Evolutionary conservation across 179 eudicot genomes (phyloP).

Genomic region (Nepenthes alata): DNA sequence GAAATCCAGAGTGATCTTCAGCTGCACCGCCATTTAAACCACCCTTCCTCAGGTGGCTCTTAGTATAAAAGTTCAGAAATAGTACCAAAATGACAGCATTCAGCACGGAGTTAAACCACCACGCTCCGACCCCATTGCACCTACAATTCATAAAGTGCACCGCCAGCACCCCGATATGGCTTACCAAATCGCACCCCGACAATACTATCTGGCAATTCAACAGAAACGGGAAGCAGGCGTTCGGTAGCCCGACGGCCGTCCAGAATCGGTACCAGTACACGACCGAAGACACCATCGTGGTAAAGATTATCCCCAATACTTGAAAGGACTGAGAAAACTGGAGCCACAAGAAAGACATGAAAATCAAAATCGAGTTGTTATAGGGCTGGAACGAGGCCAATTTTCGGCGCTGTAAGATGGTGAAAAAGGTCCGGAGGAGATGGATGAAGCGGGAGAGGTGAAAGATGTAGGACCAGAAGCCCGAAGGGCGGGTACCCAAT

Average conservation of each 20-base stretch:
- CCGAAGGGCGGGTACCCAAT: conserved; percentile 42
- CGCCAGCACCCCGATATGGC: conserved; percentile 55
- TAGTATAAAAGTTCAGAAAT: conserved; percentile 50
- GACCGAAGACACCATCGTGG: conserved; percentile 42
- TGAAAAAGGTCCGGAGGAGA: conserved; percentile 23
- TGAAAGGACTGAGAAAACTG: conserved; percentile 55
- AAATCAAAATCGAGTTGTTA: conserved; percentile 40
- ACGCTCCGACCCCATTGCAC: conserved; percentile 83
- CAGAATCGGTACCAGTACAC: conserved; percentile 83
- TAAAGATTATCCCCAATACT: conserved; percentile 48
- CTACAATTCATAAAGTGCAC: conserved; percentile 47
- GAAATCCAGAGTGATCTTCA: background rate
- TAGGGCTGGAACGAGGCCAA: conserved; percentile 39
- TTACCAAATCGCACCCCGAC: conserved; percentile 36
- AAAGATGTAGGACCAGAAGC: conserved; percentile 59
- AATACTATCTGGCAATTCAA: conserved; percentile 54
- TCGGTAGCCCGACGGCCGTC: conserved; percentile 58
- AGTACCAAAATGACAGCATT: conserved; percentile 50
- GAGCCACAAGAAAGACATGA: conserved; percentile 30
- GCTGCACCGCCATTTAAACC: background rate
- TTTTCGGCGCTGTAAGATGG: conserved; percentile 24
- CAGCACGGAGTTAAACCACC: conserved; percentile 65
- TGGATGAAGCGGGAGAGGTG: conserved; percentile 43
- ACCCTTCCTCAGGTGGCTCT: conserved; percentile 16
- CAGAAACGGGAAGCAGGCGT: conserved; percentile 66